Conservation (phyloP, 129 eudicot genomes). For the Arctium minus region DNA sequence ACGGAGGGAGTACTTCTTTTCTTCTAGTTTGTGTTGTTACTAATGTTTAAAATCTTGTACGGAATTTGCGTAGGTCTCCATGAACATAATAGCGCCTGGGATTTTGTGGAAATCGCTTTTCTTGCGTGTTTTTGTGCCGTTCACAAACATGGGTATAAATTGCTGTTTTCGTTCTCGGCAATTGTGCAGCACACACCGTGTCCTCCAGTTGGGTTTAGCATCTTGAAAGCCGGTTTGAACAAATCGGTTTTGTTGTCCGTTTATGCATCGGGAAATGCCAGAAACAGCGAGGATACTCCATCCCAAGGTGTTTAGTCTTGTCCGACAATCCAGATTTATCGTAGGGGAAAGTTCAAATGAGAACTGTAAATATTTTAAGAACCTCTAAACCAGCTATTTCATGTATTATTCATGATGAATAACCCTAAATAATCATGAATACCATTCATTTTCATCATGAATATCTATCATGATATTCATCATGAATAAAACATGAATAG, state of each 20-base stretch:
- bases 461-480: not conserved
- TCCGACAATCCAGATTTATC: not conserved
- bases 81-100: conserved; percentile 37
- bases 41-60: not conserved
- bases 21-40: not conserved
- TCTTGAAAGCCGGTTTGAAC: conserved; percentile 52
- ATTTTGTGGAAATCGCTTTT: conserved; percentile 38
- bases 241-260: conserved; percentile 51
- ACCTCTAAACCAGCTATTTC: not conserved
- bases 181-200: conserved; percentile 46
- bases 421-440: no score
- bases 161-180: conserved; percentile 51
- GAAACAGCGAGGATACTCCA: conserved; percentile 24
- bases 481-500: not conserved
- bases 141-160: conserved; percentile 42
- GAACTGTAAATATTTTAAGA: not conserved
- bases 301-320: conserved; percentile 38
- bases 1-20: conserved; percentile 1
- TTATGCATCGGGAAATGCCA: conserved; percentile 34
- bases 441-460: no score
- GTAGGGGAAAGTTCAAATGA: not conserved
- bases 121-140: conserved; percentile 53
- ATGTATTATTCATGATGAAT: not conserved
- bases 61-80: conserved; percentile 32
- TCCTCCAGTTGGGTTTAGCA: conserved; percentile 51